Evolutionary conservation across 192 early-diverging fungal species (phyloP).

Genomic region (Coemansia sp.): DNA sequence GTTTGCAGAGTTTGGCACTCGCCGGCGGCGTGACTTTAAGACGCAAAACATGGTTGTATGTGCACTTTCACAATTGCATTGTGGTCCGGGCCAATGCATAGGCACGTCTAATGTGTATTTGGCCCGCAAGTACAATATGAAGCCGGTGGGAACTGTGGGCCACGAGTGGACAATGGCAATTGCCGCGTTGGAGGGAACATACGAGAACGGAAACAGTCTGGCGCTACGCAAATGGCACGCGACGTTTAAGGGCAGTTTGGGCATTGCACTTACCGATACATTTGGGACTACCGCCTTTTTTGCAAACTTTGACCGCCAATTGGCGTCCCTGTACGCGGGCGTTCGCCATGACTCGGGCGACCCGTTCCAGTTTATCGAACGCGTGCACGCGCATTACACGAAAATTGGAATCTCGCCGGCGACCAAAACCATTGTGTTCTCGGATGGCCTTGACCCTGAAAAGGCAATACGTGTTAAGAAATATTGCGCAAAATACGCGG

Average conservation of each 20-base stretch:
- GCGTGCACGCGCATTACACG: slow-evolving; percentile 60
- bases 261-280: slow-evolving; percentile 74
- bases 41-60: slow-evolving; percentile 66
- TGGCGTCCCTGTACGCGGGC: slow-evolving; percentile 57
- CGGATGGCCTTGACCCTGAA: slow-evolving; percentile 63
- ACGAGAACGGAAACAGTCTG: slow-evolving; percentile 58
- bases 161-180: slow-evolving; percentile 81
- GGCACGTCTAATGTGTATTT: slow-evolving; percentile 76
- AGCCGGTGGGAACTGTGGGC: slow-evolving; percentile 57
- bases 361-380: slow-evolving; percentile 59
- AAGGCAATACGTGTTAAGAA: slow-evolving; percentile 55
- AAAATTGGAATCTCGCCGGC: slow-evolving; percentile 58
- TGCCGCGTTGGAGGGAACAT: slow-evolving; percentile 64
- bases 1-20: slow-evolving; percentile 81
- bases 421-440: slow-evolving; percentile 70
- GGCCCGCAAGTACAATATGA: slow-evolving; percentile 55
- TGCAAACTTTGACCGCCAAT: slow-evolving; percentile 55
- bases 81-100: slow-evolving; percentile 50
- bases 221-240: slow-evolving; percentile 62
- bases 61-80: slow-evolving; percentile 28
- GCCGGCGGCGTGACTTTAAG: slow-evolving; percentile 64
- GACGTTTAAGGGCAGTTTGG: slow-evolving; percentile 57
- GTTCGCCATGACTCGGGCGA: slow-evolving; percentile 79
- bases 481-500: slow-evolving; percentile 43
- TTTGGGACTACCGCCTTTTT: slow-evolving; percentile 68